These are phyloP conservation scores for Rhizophora mangle DNA, from an alignment of 345 rosid species.

Conservation along the genomic window DNA sequence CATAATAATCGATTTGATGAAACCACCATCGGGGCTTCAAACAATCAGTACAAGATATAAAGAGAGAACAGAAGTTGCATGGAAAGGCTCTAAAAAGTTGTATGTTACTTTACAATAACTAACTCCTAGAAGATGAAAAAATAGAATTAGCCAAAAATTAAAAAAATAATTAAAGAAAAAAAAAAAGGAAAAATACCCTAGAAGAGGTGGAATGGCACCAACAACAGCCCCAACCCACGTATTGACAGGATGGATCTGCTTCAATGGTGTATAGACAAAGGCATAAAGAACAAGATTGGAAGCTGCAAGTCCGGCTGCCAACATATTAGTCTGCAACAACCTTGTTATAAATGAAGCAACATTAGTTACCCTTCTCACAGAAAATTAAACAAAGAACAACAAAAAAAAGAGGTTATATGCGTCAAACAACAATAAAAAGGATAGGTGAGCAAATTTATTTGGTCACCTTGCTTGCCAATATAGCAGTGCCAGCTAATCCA, in stretches of 20 bases:
- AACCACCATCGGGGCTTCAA: too few species aligned
- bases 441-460: conserved; percentile 14
- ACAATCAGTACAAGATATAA: too few species aligned
- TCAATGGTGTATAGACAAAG: conserved; percentile 39
- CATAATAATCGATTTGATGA: too few species aligned
- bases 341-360: conserved; percentile 47
- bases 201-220: conserved; percentile 96
- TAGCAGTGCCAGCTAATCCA: conserved; percentile 69
- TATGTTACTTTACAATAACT: too few species aligned
- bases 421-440: conserved; percentile 9
- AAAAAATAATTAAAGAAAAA: conserved; percentile 70
- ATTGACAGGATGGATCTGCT: conserved; percentile 94
- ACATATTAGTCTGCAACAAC: conserved; percentile 86
- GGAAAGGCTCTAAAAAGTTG: too few species aligned
- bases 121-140: too few species aligned
- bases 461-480: conserved; percentile 78
- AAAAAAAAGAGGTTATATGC: conserved; percentile 3
- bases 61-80: too few species aligned
- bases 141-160: conserved; percentile 31
- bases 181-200: conserved; percentile 83
- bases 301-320: conserved; percentile 63
- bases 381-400: not conserved
- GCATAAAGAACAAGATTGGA: conserved; percentile 24
- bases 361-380: conserved; percentile 29
- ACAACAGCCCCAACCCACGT: conserved; percentile 99